Conservation (phyloP, 768 basidiomycete genomes). For the Boletus rex-veris region DNA sequence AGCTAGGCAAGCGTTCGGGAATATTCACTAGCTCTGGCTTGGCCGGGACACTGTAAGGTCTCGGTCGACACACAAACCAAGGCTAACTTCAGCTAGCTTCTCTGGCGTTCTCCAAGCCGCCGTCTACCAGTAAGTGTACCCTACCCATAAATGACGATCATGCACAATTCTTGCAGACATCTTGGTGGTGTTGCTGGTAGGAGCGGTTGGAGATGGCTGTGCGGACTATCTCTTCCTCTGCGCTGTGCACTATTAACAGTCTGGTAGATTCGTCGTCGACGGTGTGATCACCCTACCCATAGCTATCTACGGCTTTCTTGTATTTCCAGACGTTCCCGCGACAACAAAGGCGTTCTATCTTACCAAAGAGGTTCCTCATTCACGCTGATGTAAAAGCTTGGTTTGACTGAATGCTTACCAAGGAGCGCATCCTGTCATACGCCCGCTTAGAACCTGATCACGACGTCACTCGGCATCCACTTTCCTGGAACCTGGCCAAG, state of each 20-base stretch:
- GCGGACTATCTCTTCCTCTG: slow-evolving; percentile 1
- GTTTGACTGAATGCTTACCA: background rate
- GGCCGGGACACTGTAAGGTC: slow-evolving; percentile 53
- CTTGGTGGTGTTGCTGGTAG: slow-evolving; percentile 50
- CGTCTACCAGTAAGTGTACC: slow-evolving; percentile 49
- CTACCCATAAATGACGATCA: background rate
- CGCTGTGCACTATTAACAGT: background rate
- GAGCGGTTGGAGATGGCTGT: slow-evolving; percentile 71
- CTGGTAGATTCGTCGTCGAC: slow-evolving; percentile 58
- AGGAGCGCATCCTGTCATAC: slow-evolving; percentile 53
- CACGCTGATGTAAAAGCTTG: background rate
- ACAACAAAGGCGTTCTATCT: slow-evolving; percentile 65
- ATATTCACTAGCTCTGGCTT: slow-evolving; percentile 67
- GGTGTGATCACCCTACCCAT: slow-evolving; percentile 71
- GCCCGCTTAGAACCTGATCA: slow-evolving; percentile 42
- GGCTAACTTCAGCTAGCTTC: slow-evolving; percentile 39
- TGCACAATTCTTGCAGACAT: slow-evolving; percentile 31
- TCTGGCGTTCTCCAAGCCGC: slow-evolving; percentile 63
- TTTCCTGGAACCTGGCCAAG: slow-evolving; percentile 46
- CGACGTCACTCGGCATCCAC: slow-evolving; percentile 39
- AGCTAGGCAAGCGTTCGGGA: slow-evolving; percentile 68
- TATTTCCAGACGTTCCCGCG: slow-evolving; percentile 69
- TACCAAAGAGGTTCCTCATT: slow-evolving; percentile 44
- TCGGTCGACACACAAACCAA: background rate
- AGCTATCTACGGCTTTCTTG: slow-evolving; percentile 64